Base-by-base conservation (phyloP, 805 yeast species). In the Barnettozyma californica region DNA sequence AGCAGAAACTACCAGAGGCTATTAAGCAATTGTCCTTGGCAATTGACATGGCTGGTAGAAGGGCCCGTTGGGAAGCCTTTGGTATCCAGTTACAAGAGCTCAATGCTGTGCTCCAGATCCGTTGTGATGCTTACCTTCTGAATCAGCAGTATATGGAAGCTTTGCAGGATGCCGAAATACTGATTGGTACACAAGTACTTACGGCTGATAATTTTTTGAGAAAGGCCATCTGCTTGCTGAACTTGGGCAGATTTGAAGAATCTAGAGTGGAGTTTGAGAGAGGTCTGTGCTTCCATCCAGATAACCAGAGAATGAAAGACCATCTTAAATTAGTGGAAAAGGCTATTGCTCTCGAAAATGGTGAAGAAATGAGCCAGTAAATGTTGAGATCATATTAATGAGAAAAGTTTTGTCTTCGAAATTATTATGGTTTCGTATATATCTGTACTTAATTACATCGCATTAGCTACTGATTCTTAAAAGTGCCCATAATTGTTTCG, bases 11-110 rank as follows among this genome's bases (percentile, higher is more conserved):
- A 52, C 68, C 67, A 3, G 90, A 83, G 11, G 83, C 89, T 1
- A 74, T 76, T 36, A 82, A 81, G 58, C 84, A 81, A 56, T 77
- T 83, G 55, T 62, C 78, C 8, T 68, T 84, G 38, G 92, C 87
- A 4, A 70, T 86, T 33, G 88, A 84, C 47, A 76, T 84, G 75
- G 78, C 84, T 14, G 64, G 72, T 42, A 81, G 84, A 56, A 75
- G 94, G 65, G 77, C 83, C 38, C 82, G 83, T 61, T 84, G 83
- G 68, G 94, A 86, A 60, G 71, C 84, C 5, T 86, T 86, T 63
- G 89, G 80, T 52, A 74, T 84, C 14, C 84, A 87, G 25, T 63
- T 85, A 44, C 86, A 81, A 62, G 94, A 86, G 62, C 65, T 84
- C 44, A 74, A 79, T 39, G 74, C 81, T 55, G 78, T 85, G 61